A percentile compares a stretch with the other conserved stretches of the same genome.
Evolutionary conservation across 352 stramenopile species (phyloP).

Genomic region (Peronospora farinosa): DNA sequence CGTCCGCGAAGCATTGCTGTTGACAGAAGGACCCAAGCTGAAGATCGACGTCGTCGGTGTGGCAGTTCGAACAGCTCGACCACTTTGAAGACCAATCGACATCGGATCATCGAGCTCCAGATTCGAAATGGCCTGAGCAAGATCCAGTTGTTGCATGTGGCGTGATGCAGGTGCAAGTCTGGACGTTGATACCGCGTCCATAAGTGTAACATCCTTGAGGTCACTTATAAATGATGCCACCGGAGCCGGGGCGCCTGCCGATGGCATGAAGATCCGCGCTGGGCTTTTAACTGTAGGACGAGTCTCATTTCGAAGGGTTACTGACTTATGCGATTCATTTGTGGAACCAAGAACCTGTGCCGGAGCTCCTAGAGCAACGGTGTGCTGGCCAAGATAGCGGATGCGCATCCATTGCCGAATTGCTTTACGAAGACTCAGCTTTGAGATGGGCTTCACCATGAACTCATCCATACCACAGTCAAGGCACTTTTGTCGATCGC

Average conservation of each 20-base stretch:
- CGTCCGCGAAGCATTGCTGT: constrained; percentile 21
- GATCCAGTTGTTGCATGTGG: constrained; percentile 68
- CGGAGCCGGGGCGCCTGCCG: constrained; percentile 19
- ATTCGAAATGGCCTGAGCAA: constrained; percentile 62
- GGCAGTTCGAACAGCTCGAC: constrained; percentile 27
- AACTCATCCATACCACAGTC: constrained; percentile 65
- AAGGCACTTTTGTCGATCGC: constrained; percentile 55
- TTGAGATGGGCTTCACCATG: constrained; percentile 69
- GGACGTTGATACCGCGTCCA: constrained; percentile 16
- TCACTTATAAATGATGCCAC: constrained; percentile 26
- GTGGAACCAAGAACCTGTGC: background rate
- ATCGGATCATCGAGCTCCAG: constrained; percentile 66
- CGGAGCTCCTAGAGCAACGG: constrained; percentile 4
- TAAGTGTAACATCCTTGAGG: constrained; percentile 20
- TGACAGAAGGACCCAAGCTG: constrained; percentile 41
- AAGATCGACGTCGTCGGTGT: constrained; percentile 61
- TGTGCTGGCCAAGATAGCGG: constrained; percentile 31
- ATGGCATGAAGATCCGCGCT: constrained; percentile 3
- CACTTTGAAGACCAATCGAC: constrained; percentile 47
- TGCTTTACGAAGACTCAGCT: constrained; percentile 44
- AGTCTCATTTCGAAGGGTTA: background rate
- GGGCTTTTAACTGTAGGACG: constrained; percentile 7
- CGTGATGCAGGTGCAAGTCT: constrained; percentile 47
- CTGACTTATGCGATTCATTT: background rate
- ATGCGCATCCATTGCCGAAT: constrained; percentile 60